Evolutionary conservation across 148 eudicot species (phyloP).

Genomic region (Vaccinium darrowii): DNA sequence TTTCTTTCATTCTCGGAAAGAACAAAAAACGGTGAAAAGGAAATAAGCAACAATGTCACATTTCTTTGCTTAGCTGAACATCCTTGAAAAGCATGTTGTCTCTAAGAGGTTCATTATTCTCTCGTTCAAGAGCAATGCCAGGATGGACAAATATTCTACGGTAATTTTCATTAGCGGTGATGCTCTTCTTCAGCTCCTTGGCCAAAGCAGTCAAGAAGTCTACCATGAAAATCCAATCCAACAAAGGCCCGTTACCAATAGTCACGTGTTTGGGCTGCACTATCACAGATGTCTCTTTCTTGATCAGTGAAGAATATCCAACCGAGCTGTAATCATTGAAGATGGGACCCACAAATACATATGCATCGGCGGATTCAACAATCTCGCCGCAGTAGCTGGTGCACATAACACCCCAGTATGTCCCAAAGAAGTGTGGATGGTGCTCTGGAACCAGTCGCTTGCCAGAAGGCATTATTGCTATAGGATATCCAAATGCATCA

Average conservation of each 20-base stretch:
- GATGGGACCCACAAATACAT: constrained; percentile 72
- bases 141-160: background rate
- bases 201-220: constrained; percentile 65
- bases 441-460: constrained; percentile 34
- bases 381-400: constrained; percentile 67
- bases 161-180: constrained; percentile 63
- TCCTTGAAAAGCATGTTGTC: constrained; percentile 82
- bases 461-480: too few relatives aligned
- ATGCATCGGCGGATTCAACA: constrained; percentile 63
- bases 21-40: background rate
- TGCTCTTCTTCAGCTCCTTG: constrained; percentile 64
- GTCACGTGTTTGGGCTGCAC: constrained; percentile 76
- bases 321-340: constrained; percentile 88
- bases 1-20: background rate
- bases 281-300: constrained; percentile 25
- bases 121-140: too few relatives aligned
- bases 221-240: constrained; percentile 77
- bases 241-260: constrained; percentile 66
- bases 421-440: constrained; percentile 70
- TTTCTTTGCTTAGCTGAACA: constrained; percentile 48
- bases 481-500: too few relatives aligned
- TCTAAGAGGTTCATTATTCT: constrained; percentile 24
- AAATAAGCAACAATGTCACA: background rate
- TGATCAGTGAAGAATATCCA: constrained; percentile 64
- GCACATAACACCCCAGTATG: constrained; percentile 87